Base-by-base conservation (phyloP, 2,329 filamentous ascomycete species). In the Clarireedia homoeocarpa region DNA sequence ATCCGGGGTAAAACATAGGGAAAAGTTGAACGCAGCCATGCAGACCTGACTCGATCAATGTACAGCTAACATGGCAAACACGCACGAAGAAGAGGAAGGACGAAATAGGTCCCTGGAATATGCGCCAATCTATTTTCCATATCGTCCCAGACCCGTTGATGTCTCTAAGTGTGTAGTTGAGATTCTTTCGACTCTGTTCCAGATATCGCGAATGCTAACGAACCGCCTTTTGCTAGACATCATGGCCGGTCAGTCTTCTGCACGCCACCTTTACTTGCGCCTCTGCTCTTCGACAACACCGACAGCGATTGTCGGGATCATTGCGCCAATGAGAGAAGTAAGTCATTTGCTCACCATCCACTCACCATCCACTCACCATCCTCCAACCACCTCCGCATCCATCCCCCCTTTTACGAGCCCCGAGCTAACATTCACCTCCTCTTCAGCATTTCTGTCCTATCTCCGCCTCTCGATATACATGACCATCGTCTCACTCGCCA, bases 401-500 rank as follows among this genome's bases (percentile, higher is more conserved):
- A 17, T 15, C 15, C 26, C 23, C 45, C 48, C 24, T 15, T 45
- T 30, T 39, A 39, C 26, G 27, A 17, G 17, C 44, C 44, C 17
- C 34, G 44, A 23, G 23, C 36, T 15, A 40, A 30, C 38, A 23
- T 26, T 10, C 17, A 24, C n/a, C 26, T 24, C 47, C 7, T 15
- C 7, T 26, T n/a, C 55, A 82, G 79, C 82, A 0, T 96, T 96
- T 68, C 84, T 97, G 27, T 94, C 92, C 2, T 96, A 94, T 80
- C 82, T 97, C 20, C 85, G 91, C 4, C 80, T 97, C 2, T 85
- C 88, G 34, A 82, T 96, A 64, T 96, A 96, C 74, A 91, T 97
- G 81, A 84, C 90, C 61, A 78, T 99, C 51, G 90, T 97, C 7
- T 83, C 89, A 27, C 82, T 95, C 34, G 92, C 94, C 51, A 96